Evolutionary conservation across 345 rosid genomes (phyloP).

Genomic region (Corchorus capsularis): DNA sequence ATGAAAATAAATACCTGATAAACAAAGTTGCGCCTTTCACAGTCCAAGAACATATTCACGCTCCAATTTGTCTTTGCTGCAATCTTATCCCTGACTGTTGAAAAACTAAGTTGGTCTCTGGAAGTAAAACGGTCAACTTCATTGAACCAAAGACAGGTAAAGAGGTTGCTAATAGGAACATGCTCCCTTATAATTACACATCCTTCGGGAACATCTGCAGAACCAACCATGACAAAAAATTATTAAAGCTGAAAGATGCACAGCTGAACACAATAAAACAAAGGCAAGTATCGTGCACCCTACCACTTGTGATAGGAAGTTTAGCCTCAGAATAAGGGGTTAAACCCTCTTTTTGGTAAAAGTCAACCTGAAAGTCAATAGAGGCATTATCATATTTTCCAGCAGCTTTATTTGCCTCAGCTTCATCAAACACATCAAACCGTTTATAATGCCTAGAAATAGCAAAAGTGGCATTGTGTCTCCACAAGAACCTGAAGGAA

Average conservation of each 20-base stretch:
- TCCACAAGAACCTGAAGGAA: slow-evolving; percentile 87
- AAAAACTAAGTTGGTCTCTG: slow-evolving; percentile 96
- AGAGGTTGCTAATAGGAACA: slow-evolving; percentile 86
- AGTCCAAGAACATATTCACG: slow-evolving; percentile 87
- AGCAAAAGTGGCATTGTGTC: slow-evolving; percentile 92
- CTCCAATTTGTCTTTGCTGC: slow-evolving; percentile 79
- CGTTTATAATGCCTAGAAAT: slow-evolving; percentile 93
- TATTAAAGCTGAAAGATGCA: neutral
- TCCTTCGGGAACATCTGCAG: slow-evolving; percentile 98
- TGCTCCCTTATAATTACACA: slow-evolving; percentile 97
- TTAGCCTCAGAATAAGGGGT: slow-evolving; percentile 81
- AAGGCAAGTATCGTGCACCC: slow-evolving; percentile 24
- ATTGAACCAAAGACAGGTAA: slow-evolving; percentile 96
- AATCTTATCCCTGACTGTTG: slow-evolving; percentile 89
- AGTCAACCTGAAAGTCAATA: slow-evolving; percentile 85
- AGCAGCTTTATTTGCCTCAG: slow-evolving; percentile 99
- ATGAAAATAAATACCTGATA: slow-evolving; percentile 63
- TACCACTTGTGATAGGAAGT: slow-evolving; percentile 94
- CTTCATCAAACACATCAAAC: slow-evolving; percentile 83
- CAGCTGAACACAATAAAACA: slow-evolving; percentile 5
- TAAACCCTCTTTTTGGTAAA: slow-evolving; percentile 91
- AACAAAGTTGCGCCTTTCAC: slow-evolving; percentile 96
- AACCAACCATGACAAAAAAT: slow-evolving; percentile 22
- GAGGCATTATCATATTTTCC: slow-evolving; percentile 90
- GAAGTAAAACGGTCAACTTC: slow-evolving; percentile 98